Evolutionary conservation across 1,284 basidiomycete species (phyloP).

Genomic region (Heterobasidion irregulare): DNA sequence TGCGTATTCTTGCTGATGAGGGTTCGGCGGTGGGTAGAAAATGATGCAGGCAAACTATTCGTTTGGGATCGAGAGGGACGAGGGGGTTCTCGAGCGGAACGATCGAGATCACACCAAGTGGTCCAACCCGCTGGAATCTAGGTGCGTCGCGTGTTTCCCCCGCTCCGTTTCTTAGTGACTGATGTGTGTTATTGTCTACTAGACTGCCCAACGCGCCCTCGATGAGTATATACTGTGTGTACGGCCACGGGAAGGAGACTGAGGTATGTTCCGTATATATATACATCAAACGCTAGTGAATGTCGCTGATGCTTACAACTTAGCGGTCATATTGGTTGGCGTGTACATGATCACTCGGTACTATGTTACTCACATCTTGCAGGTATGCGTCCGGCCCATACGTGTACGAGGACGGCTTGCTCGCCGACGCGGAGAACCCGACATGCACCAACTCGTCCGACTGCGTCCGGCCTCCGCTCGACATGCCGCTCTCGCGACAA

Average conservation of each 20-base stretch:
- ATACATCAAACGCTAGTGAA: not conserved
- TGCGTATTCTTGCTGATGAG: not conserved
- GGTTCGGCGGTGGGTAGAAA: conserved; percentile 38
- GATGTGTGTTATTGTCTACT: not conserved
- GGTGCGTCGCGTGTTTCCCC: conserved; percentile 32
- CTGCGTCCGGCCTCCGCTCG: conserved; percentile 40
- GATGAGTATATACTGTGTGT: conserved; percentile 91
- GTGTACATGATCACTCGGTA: not conserved
- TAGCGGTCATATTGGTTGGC: conserved; percentile 72
- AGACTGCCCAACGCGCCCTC: conserved; percentile 87
- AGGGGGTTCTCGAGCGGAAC: conserved; percentile 55
- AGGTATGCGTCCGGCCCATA: conserved; percentile 71
- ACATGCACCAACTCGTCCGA: conserved; percentile 30
- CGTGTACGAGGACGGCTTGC: conserved; percentile 53
- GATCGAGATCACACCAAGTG: conserved; percentile 74
- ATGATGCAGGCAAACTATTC: conserved; percentile 92
- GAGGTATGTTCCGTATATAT: conserved; percentile 50
- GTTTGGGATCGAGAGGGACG: conserved; percentile 85
- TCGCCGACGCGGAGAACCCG: conserved; percentile 34
- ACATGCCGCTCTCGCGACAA: conserved; percentile 49
- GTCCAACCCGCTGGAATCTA: conserved; percentile 92
- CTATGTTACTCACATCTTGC: not conserved
- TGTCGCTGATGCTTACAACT: not conserved
- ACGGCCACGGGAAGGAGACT: conserved; percentile 95
- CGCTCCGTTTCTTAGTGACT: not conserved